phyloP scores from a whole-genome alignment of 2,329 filamentous ascomycete species.

The Fusarium sp. region DNA sequence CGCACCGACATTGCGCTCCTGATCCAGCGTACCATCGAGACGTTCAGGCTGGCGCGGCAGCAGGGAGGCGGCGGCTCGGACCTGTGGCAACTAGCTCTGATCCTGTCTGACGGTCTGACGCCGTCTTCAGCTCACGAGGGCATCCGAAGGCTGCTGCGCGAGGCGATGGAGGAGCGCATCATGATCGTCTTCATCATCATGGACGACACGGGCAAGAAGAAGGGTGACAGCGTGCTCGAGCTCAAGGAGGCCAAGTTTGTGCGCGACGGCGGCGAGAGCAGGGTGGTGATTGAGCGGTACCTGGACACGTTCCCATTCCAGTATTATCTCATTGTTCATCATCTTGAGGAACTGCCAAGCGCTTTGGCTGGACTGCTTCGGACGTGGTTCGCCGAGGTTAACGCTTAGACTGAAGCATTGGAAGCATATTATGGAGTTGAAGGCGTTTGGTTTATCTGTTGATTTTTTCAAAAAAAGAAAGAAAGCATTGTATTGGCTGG shows the following conservation, averaged over 20 bases:
- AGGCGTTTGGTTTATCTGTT: neutral
- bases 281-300: constrained; percentile 88
- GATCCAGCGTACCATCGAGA: constrained; percentile 79
- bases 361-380: constrained; percentile 89
- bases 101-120: constrained; percentile 94
- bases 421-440: constrained; percentile 29
- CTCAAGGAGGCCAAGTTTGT: constrained; percentile 89
- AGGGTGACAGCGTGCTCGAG: constrained; percentile 81
- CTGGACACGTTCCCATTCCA: constrained; percentile 96
- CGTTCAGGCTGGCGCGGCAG: constrained; percentile 82
- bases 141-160: constrained; percentile 84
- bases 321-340: constrained; percentile 94
- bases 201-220: constrained; percentile 68
- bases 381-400: constrained; percentile 91
- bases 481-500: neutral
- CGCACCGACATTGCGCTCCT: constrained; percentile 88
- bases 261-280: constrained; percentile 71
- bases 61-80: constrained; percentile 71
- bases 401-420: constrained; percentile 48
- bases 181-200: constrained; percentile 99
- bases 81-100: constrained; percentile 94
- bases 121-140: constrained; percentile 83
- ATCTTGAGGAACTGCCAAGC: constrained; percentile 89
- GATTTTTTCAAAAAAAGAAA: neutral
- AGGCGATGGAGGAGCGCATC: constrained; percentile 92